Evolutionary conservation across 352 stramenopile species (phyloP).

Genomic region (Lagenidium sp.): DNA sequence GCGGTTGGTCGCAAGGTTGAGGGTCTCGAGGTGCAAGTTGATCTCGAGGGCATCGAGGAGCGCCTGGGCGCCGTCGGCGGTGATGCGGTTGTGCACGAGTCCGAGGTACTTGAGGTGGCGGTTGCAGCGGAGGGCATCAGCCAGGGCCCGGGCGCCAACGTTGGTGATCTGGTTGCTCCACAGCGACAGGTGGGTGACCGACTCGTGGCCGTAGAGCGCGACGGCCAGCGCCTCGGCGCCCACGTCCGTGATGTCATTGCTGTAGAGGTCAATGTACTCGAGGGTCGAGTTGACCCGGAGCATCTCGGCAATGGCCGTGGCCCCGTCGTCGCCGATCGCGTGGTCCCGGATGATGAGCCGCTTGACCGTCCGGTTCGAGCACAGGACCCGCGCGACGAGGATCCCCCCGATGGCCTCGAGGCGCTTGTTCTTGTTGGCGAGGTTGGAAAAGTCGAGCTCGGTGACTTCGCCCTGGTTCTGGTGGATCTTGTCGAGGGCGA

Average conservation of each 20-base stretch:
- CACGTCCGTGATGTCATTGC: constrained; percentile 59
- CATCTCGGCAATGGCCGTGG: constrained; percentile 57
- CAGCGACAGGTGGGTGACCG: constrained; percentile 41
- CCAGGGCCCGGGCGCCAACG: constrained; percentile 30
- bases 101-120: constrained; percentile 48
- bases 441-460: constrained; percentile 62
- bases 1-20: constrained; percentile 49
- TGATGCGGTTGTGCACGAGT: constrained; percentile 52
- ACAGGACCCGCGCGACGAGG: constrained; percentile 57
- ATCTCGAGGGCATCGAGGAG: constrained; percentile 55
- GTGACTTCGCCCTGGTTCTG: constrained; percentile 52
- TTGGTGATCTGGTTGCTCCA: constrained; percentile 60
- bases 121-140: constrained; percentile 56
- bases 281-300: constrained; percentile 59
- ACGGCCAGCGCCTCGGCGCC: constrained; percentile 49
- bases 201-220: constrained; percentile 64
- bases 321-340: constrained; percentile 51
- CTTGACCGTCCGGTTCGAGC: constrained; percentile 46
- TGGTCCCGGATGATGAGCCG: constrained; percentile 63
- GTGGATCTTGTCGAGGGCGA: constrained; percentile 39
- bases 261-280: constrained; percentile 54
- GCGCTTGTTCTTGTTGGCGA: constrained; percentile 43
- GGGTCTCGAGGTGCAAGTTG: constrained; percentile 49
- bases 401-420: constrained; percentile 39
- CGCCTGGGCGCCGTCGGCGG: constrained; percentile 25